Percentiles rank a stretch among this genome's conserved stretches.
phyloP scores from a whole-genome alignment of 129 eudicot genomes.

The Deinandra increscens region DNA sequence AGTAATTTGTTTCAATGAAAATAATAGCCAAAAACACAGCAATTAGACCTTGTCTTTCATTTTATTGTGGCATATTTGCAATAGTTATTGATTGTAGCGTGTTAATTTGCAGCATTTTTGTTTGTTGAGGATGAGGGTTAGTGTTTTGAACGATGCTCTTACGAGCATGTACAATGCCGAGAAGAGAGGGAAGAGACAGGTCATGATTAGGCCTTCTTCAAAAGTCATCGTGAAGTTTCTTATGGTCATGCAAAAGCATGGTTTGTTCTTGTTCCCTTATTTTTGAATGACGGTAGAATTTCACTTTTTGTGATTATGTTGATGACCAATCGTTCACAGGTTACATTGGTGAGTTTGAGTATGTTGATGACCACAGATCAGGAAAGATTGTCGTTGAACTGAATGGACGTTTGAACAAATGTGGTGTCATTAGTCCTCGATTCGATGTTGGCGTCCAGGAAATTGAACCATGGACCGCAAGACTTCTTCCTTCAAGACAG shows the following conservation, averaged over 20 bases:
- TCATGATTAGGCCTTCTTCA: constrained; percentile 76
- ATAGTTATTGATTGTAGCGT: background rate
- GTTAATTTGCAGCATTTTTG: constrained; percentile 28
- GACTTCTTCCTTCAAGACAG: constrained; percentile 80
- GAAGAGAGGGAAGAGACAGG: constrained; percentile 76
- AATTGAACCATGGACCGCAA: constrained; percentile 70
- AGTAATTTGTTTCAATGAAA: background rate
- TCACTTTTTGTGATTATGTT: background rate
- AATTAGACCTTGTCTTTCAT: background rate
- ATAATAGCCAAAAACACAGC: background rate
- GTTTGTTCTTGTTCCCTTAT: constrained; percentile 19
- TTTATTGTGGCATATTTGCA: background rate
- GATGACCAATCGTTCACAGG: constrained; percentile 28
- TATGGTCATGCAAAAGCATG: constrained; percentile 73
- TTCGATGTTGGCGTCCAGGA: constrained; percentile 79
- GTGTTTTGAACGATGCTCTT: constrained; percentile 73
- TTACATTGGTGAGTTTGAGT: constrained; percentile 76
- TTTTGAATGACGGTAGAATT: background rate
- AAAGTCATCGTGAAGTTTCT: constrained; percentile 76
- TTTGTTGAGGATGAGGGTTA: constrained; percentile 55
- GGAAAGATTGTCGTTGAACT: constrained; percentile 81
- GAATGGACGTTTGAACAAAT: constrained; percentile 70
- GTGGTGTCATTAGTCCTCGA: constrained; percentile 80
- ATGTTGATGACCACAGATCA: constrained; percentile 74
- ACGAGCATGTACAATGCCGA: constrained; percentile 84